A percentile compares a stretch with the other conserved stretches of the same genome.
phyloP scores from a whole-genome alignment of 2,329 filamentous ascomycete species.

The Akanthomyces lecanii region DNA sequence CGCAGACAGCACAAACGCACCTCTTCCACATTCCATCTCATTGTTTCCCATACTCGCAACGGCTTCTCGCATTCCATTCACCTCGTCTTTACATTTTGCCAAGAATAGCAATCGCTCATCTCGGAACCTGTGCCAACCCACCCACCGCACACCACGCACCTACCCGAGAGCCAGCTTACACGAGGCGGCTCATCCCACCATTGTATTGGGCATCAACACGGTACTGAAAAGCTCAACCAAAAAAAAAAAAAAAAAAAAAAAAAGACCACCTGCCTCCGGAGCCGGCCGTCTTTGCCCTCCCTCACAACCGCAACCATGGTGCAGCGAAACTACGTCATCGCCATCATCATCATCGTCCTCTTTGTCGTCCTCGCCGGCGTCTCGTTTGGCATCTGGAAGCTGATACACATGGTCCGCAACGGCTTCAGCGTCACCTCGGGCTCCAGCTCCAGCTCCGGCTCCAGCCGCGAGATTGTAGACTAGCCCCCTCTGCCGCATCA shows the following conservation, averaged over 20 bases:
- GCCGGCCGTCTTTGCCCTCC: background rate
- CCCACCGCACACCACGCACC: too few relatives aligned
- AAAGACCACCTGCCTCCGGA: too few relatives aligned
- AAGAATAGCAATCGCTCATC: background rate
- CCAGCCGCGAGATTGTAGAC: slow-evolving; percentile 25
- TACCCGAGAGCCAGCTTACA: background rate
- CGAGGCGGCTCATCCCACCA: background rate
- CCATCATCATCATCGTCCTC: slow-evolving; percentile 63
- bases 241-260: background rate
- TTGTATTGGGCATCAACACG: slow-evolving; percentile 6
- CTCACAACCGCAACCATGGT: slow-evolving; percentile 42
- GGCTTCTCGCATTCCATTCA: background rate
- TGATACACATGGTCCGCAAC: slow-evolving; percentile 50
- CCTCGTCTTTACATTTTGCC: background rate
- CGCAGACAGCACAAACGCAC: background rate
- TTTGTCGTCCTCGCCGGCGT: slow-evolving; percentile 59
- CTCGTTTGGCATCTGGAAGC: slow-evolving; percentile 59
- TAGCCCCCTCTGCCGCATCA: background rate
- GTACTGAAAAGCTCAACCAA: background rate
- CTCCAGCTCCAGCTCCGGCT: slow-evolving; percentile 27
- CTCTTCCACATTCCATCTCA: slow-evolving; percentile 10
- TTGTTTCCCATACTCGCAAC: background rate
- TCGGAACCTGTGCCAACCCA: too few relatives aligned
- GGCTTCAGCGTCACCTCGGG: slow-evolving; percentile 37
- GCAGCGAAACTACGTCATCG: slow-evolving; percentile 64